Evolutionary conservation across 768 basidiomycete species (phyloP), one percentile per base, ranked within the genome.

Genomic region (Boletus sp.): DNA sequence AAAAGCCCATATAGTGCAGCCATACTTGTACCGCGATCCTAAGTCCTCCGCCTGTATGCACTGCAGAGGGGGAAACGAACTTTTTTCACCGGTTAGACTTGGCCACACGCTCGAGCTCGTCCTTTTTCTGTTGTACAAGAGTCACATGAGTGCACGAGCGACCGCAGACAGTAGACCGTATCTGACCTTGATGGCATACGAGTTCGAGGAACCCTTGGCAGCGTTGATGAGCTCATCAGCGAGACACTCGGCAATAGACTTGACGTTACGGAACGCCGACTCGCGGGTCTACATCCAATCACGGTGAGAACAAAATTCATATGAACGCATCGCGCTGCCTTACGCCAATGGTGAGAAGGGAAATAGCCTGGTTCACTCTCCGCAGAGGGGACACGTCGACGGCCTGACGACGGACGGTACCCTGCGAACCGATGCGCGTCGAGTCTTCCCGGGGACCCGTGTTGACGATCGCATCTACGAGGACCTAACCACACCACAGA

Each of bases 161-260:
- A 53, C 37, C 6, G 1, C 51, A 20, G 7, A 36, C 8, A 10
- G 14, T 33, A 67, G 14, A 35, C 3, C 1, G 3, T 17, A 8
- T 36, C 77, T 46, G 45, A 91, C 90, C 92, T 98, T 98, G 84
- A 99, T 99, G 60, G 96, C 96, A 75, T 98, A 99, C 54, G 96
- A 98, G 89, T 99, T 99, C 71, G 95, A 98, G 49, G 97, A 98
- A 63, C 97, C 97, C 82, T 99, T 98, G 64, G 96, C 97, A 52
- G 97, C 97, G 76, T 99, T 99, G 84, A 98, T 98, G 71, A 98
- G 89, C 77, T 99, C 97, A 74, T 98, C 97, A 58, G 97, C 96
- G 52, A 98, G 84, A 79, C 96, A 98, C 80, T 98, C 96, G 59
- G 97, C 94, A 67, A 99, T 90, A 59, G 94, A 97, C 79, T 99